A percentile compares a stretch with the other conserved stretches of the same genome.
Evolutionary conservation across 306 rosid genomes (phyloP).

Genomic region (Prinsepia uniflora): DNA sequence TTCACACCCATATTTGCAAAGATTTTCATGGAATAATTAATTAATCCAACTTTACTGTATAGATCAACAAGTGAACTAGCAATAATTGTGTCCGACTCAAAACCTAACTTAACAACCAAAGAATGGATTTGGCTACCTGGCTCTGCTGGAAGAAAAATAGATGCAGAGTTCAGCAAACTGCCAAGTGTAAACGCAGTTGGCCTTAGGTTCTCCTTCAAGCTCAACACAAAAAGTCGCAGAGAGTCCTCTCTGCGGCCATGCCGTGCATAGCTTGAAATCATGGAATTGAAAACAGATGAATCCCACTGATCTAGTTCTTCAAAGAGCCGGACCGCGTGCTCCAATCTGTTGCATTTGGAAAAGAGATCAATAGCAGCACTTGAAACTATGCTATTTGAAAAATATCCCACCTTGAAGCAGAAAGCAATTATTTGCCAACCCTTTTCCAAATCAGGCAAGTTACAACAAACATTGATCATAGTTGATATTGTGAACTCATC

Average conservation of each 20-base stretch:
- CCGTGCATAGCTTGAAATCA: slow-evolving; percentile 71
- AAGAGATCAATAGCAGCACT: slow-evolving; percentile 80
- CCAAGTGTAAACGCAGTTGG: slow-evolving; percentile 69
- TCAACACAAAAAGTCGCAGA: slow-evolving; percentile 45
- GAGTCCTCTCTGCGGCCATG: slow-evolving; percentile 52
- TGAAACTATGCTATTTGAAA: slow-evolving; percentile 62
- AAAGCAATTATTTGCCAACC: slow-evolving; percentile 74
- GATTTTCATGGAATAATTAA: slow-evolving; percentile 48
- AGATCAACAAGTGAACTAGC: slow-evolving; percentile 63
- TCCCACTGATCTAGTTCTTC: slow-evolving; percentile 53
- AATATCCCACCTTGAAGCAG: slow-evolving; percentile 69
- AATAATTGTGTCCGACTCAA: slow-evolving; percentile 58
- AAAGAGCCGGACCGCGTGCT: slow-evolving; percentile 56
- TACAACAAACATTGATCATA: slow-evolving; percentile 58
- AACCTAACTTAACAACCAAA: slow-evolving; percentile 59
- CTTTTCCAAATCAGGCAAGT: slow-evolving; percentile 56
- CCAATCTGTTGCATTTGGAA: slow-evolving; percentile 86
- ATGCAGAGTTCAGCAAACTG: slow-evolving; percentile 55
- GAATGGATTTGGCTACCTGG: slow-evolving; percentile 65
- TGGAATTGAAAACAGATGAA: slow-evolving; percentile 59
- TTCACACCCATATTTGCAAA: slow-evolving; percentile 41
- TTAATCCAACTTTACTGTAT: slow-evolving; percentile 65
- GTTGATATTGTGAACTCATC: slow-evolving; percentile 67
- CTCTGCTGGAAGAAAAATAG: slow-evolving; percentile 47
- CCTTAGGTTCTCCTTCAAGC: slow-evolving; percentile 60